Base-by-base conservation (phyloP, 805 yeast species). In the Metschnikowia anglica region DNA sequence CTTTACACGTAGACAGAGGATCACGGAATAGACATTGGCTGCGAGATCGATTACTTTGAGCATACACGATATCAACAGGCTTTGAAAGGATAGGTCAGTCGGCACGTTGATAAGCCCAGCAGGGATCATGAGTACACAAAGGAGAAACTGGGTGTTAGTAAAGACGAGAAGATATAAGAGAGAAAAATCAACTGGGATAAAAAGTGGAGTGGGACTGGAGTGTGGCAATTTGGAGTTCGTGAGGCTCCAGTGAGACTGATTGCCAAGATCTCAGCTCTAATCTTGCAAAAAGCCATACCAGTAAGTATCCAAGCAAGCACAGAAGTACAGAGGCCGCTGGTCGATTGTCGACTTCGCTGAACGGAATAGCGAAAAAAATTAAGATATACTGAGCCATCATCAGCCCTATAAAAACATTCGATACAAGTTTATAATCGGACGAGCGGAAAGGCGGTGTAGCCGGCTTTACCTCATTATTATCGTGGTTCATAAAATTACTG, bases 291-390 rank as follows among this genome's bases (percentile, higher is more conserved):
- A 46, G 37, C 8, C 59, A 51, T 31, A 51, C 50, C 45, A 44
- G 43, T 13, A 52, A 34, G 43, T 53, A 54, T 16, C 48, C 38
- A 29, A 50, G 39, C 12, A 59, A 51, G 20, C 48, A 41, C 39
- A 46, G 37, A 5, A 60, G 41, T 8, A 65, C 46, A 7, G 55
- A 44, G 1, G 62, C 43, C 1, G 56, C 21, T 0, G 73, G 73
- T 9, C 73, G 48, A 34, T 63, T 55, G 24, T 58, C 60, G 2
- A 68, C 61, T 13, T 55, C 55, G 15, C 65, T 69, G 39, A 63
- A 63, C 1, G 73, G 72, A 11, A 65, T 62, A 10, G 59, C 55
- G 10, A 58, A 53, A 44, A 57, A 68, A 9, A 60, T 49, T 12
- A 54, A 38, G 16, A 65, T 43, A 43, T 68, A 68, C 44, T 68